Evolutionary conservation across 495 filamentous ascomycete species (phyloP), one percentile per base, ranked within the genome.

Genomic region (Aspergillus bertholletiae): DNA sequence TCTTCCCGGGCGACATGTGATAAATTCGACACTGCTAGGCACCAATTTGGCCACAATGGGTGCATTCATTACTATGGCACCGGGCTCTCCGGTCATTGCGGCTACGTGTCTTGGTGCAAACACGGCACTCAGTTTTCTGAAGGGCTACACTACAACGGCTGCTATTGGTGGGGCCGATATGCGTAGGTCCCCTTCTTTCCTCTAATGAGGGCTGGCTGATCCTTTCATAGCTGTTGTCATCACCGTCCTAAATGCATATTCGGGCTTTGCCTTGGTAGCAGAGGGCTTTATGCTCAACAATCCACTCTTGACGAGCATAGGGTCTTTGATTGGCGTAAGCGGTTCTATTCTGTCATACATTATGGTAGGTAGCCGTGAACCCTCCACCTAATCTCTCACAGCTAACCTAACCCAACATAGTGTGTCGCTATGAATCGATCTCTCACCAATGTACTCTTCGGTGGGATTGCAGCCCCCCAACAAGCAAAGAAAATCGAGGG

Each of bases 231-330:
- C 88, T 15, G 89, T 93, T 17, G 89, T 91, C 18, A 92, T 93
- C 55, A 93, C 88, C 0, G 88, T 92, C 7, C 73, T 93, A 13
- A 93, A 93, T 62, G 89, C 89, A 3, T 93, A 92, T 61, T 90
- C 87, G 40, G 89, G 89, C 8, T 93, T 93, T 53, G 89, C 89
- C 0, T 73, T 93, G 28, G 87, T 93, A 1, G 88, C 89, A 0
- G 89, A 93, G 66, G 89, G 89, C 12, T 80, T 93, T 54, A 93
- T 93, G 89, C 79, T 93, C n/a, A 83, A 90, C 58, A 92, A 91
- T 56, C 82, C 88, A 0, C 75, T 93, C 1, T 77, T 93, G 0
- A 91, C 88, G 0, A 88, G 86, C 3, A 84, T 93, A 11, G 89
- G 89, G 2, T 86, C 88, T 0, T 77, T 93, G 7, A 93, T 93